These are phyloP conservation scores for Tetracladium marchalianum DNA, from an alignment of 495 filamentous ascomycete species.

Conservation along the genomic window DNA sequence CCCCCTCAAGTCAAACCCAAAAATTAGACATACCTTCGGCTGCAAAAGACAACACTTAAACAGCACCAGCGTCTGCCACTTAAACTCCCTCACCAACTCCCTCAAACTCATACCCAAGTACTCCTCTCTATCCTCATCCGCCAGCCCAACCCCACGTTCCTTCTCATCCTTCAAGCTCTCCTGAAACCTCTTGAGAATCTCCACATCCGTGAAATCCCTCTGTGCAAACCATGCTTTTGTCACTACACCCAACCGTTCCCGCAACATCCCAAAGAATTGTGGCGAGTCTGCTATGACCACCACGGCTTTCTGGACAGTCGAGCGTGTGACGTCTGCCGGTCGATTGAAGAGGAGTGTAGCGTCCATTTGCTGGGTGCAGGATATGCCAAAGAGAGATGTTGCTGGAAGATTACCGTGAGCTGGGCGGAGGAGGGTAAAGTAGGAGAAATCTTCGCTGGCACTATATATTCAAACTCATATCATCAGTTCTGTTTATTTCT, in stretches of 20 bases:
- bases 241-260: slow-evolving; percentile 78
- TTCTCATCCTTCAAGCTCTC: slow-evolving; percentile 66
- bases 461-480: slow-evolving; percentile 28
- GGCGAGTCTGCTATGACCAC: slow-evolving; percentile 91
- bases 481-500: background rate
- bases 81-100: slow-evolving; percentile 88
- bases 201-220: slow-evolving; percentile 56
- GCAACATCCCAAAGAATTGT: slow-evolving; percentile 64
- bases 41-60: slow-evolving; percentile 90
- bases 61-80: slow-evolving; percentile 83
- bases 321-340: slow-evolving; percentile 82
- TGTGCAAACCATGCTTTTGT: slow-evolving; percentile 96
- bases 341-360: slow-evolving; percentile 64
- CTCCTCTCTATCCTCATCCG: slow-evolving; percentile 68
- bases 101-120: slow-evolving; percentile 87
- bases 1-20: background rate
- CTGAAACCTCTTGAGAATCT: slow-evolving; percentile 67
- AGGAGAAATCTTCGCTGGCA: slow-evolving; percentile 89
- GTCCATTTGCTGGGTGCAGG: slow-evolving; percentile 87
- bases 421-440: slow-evolving; percentile 82
- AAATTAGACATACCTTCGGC: slow-evolving; percentile 64
- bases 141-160: slow-evolving; percentile 49
- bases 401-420: slow-evolving; percentile 46
- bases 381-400: slow-evolving; percentile 90
- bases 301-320: slow-evolving; percentile 97